These are phyloP conservation scores for Pythium coloratum DNA, from an alignment of 352 stramenopile species.

Conservation along the genomic window DNA sequence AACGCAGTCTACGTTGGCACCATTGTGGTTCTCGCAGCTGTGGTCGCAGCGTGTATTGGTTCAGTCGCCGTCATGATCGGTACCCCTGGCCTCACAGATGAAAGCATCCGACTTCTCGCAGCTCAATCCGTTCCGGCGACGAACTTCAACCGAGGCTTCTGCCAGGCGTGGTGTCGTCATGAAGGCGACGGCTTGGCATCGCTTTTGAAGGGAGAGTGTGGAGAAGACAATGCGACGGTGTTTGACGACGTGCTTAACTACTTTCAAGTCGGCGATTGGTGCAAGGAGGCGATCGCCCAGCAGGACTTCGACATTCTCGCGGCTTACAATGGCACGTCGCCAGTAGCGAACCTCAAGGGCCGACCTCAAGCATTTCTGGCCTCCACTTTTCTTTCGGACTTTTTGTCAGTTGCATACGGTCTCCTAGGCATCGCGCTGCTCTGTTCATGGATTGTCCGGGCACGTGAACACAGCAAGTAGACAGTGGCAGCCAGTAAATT, in stretches of 20 bases:
- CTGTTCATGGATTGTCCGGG: background rate
- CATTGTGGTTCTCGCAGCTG: background rate
- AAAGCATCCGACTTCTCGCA: background rate
- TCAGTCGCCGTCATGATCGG: background rate
- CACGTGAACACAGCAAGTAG: no score
- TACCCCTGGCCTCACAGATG: background rate
- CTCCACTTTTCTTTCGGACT: background rate
- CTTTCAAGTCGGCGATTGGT: background rate
- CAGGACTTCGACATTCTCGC: background rate
- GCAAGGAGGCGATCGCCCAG: background rate
- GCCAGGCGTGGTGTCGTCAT: background rate
- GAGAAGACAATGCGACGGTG: background rate
- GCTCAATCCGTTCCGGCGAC: background rate
- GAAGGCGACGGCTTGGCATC: background rate
- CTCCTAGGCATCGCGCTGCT: background rate
- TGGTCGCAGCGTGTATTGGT: background rate
- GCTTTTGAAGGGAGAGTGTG: background rate
- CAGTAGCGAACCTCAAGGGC: background rate
- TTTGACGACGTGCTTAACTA: background rate
- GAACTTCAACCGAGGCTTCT: background rate
- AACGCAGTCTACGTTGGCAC: background rate
- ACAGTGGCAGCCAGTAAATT: no score
- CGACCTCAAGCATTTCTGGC: background rate
- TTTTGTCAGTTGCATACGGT: background rate
- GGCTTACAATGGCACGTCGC: background rate